A percentile compares a stretch with the other conserved stretches of the same genome.
phyloP scores from a whole-genome alignment of 805 yeast genomes.

The Kluyveromyces siamensis region DNA sequence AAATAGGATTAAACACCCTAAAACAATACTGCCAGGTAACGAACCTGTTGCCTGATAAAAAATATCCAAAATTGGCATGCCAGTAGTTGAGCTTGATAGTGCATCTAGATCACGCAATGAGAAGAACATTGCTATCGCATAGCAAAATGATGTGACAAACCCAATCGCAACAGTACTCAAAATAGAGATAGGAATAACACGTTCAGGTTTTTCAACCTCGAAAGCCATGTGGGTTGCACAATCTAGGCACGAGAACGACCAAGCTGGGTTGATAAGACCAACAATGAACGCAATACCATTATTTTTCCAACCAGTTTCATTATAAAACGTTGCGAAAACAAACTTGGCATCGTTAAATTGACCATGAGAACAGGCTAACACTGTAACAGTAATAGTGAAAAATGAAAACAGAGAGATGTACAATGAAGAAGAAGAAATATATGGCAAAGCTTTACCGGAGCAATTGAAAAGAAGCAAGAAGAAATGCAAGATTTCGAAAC shows the following conservation, averaged over 20 bases:
- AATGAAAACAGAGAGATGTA: conserved; percentile 49
- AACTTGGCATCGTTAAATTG: conserved; percentile 44
- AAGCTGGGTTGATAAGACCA: conserved; percentile 61
- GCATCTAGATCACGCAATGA: conserved; percentile 46
- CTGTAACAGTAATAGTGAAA: conserved; percentile 45
- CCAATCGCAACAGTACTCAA: conserved; percentile 63
- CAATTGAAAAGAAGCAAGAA: conserved; percentile 43
- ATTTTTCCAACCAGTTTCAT: conserved; percentile 54
- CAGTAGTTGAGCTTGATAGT: conserved; percentile 41
- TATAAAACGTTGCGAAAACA: conserved; percentile 49
- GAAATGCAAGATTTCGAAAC: conserved; percentile 40
- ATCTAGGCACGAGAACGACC: conserved; percentile 64
- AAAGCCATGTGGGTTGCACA: conserved; percentile 70
- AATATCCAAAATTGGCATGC: conserved; percentile 58
- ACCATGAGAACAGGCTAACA: conserved; percentile 49
- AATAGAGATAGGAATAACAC: conserved; percentile 57
- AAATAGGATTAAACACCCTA: conserved; percentile 42
- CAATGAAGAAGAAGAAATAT: conserved; percentile 41
- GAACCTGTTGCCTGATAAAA: conserved; percentile 48
- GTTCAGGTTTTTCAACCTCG: conserved; percentile 51
- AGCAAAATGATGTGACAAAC: conserved; percentile 49
- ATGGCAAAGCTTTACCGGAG: conserved; percentile 46
- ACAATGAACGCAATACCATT: conserved; percentile 55
- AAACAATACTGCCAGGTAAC: conserved; percentile 48
- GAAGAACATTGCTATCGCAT: conserved; percentile 51